Evolutionary conservation across 2,329 filamentous ascomycete genomes (phyloP).

Genomic region (Trichoderma oligosporum): DNA sequence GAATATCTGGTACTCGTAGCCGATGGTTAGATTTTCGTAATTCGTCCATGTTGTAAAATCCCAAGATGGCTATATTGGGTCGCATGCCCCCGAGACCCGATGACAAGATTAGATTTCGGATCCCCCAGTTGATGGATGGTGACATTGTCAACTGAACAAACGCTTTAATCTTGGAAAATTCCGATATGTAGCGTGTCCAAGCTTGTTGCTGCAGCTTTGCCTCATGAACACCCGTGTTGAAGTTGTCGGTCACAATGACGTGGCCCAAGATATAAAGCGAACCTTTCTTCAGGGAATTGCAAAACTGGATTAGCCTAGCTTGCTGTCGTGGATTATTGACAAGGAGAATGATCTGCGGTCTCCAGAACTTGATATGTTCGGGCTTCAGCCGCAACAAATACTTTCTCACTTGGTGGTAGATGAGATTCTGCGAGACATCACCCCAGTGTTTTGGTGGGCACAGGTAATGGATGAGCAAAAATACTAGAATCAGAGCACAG

Average conservation of each 20-base stretch:
- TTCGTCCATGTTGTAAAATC: constrained; percentile 77
- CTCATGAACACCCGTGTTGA: constrained; percentile 72
- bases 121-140: constrained; percentile 78
- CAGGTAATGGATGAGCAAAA: constrained; percentile 79
- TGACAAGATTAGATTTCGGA: constrained; percentile 75
- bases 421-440: constrained; percentile 83
- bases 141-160: constrained; percentile 86
- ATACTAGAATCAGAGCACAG: constrained; percentile 69
- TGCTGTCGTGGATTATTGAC: constrained; percentile 79
- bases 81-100: constrained; percentile 84
- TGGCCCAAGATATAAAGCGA: constrained; percentile 81
- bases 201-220: constrained; percentile 74
- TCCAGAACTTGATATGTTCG: constrained; percentile 92
- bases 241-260: constrained; percentile 82
- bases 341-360: constrained; percentile 79
- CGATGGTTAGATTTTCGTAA: constrained; percentile 58
- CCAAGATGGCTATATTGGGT: constrained; percentile 79
- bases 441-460: constrained; percentile 86
- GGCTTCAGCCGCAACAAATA: constrained; percentile 78
- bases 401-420: constrained; percentile 82
- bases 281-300: constrained; percentile 87
- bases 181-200: constrained; percentile 80
- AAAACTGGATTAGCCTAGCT: constrained; percentile 82
- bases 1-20: constrained; percentile 52
- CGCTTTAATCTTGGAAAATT: constrained; percentile 81